Base-by-base conservation (phyloP, 2,329 filamentous ascomycete species). In the Chaetothyriales sp. region DNA sequence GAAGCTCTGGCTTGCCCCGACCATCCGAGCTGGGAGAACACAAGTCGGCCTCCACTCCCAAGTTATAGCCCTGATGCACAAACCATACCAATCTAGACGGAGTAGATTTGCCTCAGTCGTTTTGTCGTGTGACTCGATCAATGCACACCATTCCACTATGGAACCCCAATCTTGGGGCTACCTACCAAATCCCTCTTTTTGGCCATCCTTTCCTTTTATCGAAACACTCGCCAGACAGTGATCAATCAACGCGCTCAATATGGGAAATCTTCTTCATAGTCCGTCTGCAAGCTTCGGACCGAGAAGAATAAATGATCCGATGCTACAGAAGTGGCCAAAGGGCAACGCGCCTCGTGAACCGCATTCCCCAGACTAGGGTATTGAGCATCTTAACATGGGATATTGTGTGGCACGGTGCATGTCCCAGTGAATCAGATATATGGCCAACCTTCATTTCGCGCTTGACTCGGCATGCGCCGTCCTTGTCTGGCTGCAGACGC, bases 151-250 rank as follows among this genome's bases (percentile, higher is more conserved):
- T 22, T 46, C 18, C 18, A 51, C 2, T 13, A 40, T 15, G 33
- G 33, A 40, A 40, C 22, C 22, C 22, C 3, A 25, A 25, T 3
- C 22, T 25, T 25, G 50, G 53, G 50, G 50, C 51, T 50, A 54
- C 50, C 52, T 37, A 15, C 51, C 37, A 44, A 43, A 53, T 50
- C 55, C 47, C 55, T 57, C 55, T 48, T 53, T 53, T 55, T 53
- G 19, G 46, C 43, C 29, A 22, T 50, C 18, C 46, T 46, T 40
- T 40, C 2, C 33, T 1, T 9, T 40, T 15, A 40, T 40, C 9
- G 15, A 40, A 40, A 15, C 10, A 40, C 9, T 15, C 10, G 5
- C 4, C 10, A 15, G 15, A 13, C 15, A 40, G 33, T 40, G 33
- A 40, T 40, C 33, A 40, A 15, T 40, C 33, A 13, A 40, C 33